Percentiles rank a stretch among this genome's conserved stretches.
Conservation (phyloP, 768 basidiomycete genomes). For the Phlebiopsis gigantea region DNA sequence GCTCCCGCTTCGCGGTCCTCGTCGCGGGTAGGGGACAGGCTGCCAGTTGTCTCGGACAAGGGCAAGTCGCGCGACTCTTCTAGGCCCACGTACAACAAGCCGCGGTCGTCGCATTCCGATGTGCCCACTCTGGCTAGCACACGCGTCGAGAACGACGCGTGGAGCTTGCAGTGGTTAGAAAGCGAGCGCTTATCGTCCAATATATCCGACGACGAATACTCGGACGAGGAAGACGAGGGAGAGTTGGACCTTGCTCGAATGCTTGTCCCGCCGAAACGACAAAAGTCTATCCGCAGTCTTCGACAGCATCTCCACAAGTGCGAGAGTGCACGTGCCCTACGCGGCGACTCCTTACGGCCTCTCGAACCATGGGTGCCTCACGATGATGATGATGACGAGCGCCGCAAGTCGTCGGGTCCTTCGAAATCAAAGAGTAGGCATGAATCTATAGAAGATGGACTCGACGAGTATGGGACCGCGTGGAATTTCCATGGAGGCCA, state of each 20-base stretch:
- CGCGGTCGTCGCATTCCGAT: slow-evolving; percentile 28
- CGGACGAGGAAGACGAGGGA: slow-evolving; percentile 41
- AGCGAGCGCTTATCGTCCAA: slow-evolving; percentile 17
- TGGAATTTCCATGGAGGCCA: slow-evolving; percentile 7
- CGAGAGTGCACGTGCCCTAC: slow-evolving; percentile 17
- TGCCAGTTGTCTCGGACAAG: slow-evolving; percentile 6
- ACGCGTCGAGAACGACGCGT: slow-evolving; percentile 52
- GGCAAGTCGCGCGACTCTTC: slow-evolving; percentile 15
- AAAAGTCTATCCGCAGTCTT: slow-evolving; percentile 69
- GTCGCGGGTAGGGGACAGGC: slow-evolving; percentile 34
- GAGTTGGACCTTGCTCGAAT: slow-evolving; percentile 64
- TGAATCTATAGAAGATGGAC: slow-evolving; percentile 22
- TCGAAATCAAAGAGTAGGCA: neutral
- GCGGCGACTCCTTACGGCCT: slow-evolving; percentile 19
- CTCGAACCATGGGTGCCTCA: slow-evolving; percentile 24
- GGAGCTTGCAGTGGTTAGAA: slow-evolving; percentile 27
- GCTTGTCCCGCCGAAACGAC: slow-evolving; percentile 65
- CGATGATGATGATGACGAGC: slow-evolving; percentile 22
- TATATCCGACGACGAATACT: slow-evolving; percentile 22
- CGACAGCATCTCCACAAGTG: slow-evolving; percentile 50
- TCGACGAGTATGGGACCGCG: slow-evolving; percentile 13
- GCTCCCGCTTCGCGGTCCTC: slow-evolving; percentile 61
- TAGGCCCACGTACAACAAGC: slow-evolving; percentile 21
- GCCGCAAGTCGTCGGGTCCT: neutral
- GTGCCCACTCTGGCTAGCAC: slow-evolving; percentile 62